phyloP scores from a whole-genome alignment of 1,139 yeast genomes.

The Suhomyces panamericanus region DNA sequence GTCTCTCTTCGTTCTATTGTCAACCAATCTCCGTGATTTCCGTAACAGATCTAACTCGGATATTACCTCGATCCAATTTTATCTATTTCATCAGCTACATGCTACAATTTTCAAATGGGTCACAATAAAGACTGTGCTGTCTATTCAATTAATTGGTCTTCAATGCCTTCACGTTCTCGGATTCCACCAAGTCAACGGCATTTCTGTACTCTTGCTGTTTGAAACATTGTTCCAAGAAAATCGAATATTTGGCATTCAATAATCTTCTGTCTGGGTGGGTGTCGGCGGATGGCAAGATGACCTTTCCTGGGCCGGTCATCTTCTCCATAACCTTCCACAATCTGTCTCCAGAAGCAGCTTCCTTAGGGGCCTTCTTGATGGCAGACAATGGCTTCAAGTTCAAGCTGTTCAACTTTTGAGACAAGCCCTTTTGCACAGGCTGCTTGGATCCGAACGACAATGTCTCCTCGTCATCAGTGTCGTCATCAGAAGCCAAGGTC shows the following conservation, averaged over 20 bases:
- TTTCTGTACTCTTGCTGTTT: constrained; percentile 76
- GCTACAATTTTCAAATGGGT: not conserved
- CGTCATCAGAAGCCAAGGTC: constrained; percentile 20
- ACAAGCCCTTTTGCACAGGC: constrained; percentile 50
- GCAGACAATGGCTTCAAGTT: constrained; percentile 41
- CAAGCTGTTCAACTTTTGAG: constrained; percentile 38
- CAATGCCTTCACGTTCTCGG: constrained; percentile 22
- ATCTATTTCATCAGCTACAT: too few species aligned
- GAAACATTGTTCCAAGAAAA: constrained; percentile 84
- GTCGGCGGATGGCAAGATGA: constrained; percentile 63
- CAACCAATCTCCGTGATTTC: too few species aligned
- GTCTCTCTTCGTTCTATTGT: too few species aligned
- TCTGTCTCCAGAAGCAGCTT: constrained; percentile 47
- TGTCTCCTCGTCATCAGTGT: constrained; percentile 44
- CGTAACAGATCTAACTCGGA: too few species aligned
- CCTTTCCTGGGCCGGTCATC: constrained; percentile 81
- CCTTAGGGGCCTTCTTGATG: constrained; percentile 19
- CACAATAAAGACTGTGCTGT: not conserved
- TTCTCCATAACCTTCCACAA: constrained; percentile 86
- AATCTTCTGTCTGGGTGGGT: constrained; percentile 67
- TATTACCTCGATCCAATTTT: too few species aligned
- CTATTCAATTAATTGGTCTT: constrained; percentile 2
- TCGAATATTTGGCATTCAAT: constrained; percentile 73
- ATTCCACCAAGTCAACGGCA: constrained; percentile 62
- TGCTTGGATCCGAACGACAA: constrained; percentile 61